Evolutionary conservation across 2,329 filamentous ascomycete species (phyloP), one percentile per base, ranked within the genome.

Genomic region (Fusarium sp.): DNA sequence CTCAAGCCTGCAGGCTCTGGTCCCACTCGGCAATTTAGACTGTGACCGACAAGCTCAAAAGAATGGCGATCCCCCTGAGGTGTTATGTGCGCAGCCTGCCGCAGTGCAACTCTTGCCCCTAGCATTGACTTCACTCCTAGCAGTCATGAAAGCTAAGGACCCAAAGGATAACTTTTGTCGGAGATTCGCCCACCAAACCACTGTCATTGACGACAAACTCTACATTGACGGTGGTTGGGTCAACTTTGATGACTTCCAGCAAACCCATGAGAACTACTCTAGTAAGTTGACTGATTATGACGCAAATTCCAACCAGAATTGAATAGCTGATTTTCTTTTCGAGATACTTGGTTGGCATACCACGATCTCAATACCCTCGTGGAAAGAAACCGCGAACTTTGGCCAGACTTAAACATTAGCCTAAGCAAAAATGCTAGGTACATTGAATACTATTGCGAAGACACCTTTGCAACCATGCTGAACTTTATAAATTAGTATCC

Each of bases 231-330:
- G 57, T 11, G 51, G 57, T 4, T 58, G 16, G 57, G 52, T 60
- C 29, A 60, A 60, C 51, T 60, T 46, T 25, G 42, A 60, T 44
- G 52, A 58, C 16, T 58, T 59, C 22, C 51, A 60, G 30, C 51
- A 58, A 29, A 60, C 57, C 3, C 25, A 58, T 1, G 18, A 60
- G 12, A 60, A 60, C 10, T 58, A 58, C 14, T 58, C 51, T 10
- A 57, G 57, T 60, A 29, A 12, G 30, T 11, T 6, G 5, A 18
- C 27, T 18, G 3, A 22, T 5, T n/a, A 5, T 9, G 2, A 8
- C 6, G 9, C 7, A 2, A 3, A 12, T 4, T 5, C 2, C 2
- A 10, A 4, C 32, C 8, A n/a, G 8, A 6, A 18, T 8, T 15
- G 0, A 11, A 30, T 20, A 5, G 11, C 57, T 46, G 6, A 58